Base-by-base conservation (phyloP, 345 rosid genomes). In the Acer campestre region DNA sequence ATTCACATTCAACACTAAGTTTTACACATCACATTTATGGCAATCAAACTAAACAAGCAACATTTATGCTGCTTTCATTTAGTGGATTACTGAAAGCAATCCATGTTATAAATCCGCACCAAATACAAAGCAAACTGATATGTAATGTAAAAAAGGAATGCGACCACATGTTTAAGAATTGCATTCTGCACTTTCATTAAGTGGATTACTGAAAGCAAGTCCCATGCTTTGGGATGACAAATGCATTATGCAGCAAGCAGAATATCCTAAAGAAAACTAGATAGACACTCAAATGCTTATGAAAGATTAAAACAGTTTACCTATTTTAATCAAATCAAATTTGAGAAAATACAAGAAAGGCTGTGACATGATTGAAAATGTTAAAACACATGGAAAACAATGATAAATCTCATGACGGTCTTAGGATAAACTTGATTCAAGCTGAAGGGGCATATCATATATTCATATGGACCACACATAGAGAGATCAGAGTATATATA, bases 91-190 rank as follows among this genome's bases (percentile, higher is more conserved):
- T 3, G 35, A 31, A 31, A 31, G 35, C 35, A 31, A 84, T 95
- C 99, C 99, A 95, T 95, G 88, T 89, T 90, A 67, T 88, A 93
- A 70, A 95, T 93, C 99, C 90, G 88, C 58, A 73, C 13, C 58
- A 76, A 49, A 80, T 22, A 56, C 23, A 70, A 61, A 65, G 61
- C 63, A 22, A 71, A 31, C 22, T 27, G 53, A 16, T 51, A 1
- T 48, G 56, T 13, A 25, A 51, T 48, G 56, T 18, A 25, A 51
- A 20, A 23, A 59, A 67, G 64, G n/a, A 66, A 48, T 6, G 17
- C 13, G 25, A 22, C 56, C 11, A 51, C 12, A 59, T 7, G 35
- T 48, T 55, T 25, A 51, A 74, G 31, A 51, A 75, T 7, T 10
- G n/a, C 70, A 65, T 11, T 64, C 16, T 13, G 44, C 31, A 35